Evolutionary conservation across 1,284 basidiomycete genomes (phyloP), one percentile per base, ranked within the genome.

Genomic region (Phlebopus sp.): DNA sequence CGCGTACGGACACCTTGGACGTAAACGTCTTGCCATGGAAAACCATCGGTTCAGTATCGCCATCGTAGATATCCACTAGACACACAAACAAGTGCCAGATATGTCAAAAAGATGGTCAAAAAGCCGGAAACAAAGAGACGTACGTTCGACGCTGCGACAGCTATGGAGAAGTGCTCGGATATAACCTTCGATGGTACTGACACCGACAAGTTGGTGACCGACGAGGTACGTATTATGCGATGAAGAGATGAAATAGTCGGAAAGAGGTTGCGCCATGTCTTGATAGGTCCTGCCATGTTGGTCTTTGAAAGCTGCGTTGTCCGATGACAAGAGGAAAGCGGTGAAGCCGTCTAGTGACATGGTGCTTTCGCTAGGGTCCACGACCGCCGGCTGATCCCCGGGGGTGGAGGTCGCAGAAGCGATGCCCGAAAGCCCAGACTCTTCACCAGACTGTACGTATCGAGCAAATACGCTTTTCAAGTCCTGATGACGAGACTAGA

Each of bases 151-250:
- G 49, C 89, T 92, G 15, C 96, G 81, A 58, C 95, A 97, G 25
- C 92, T 87, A 49, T 90, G 89, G 42, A 97, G 74, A 36, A 99
- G 73, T 0, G 95, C 95, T 0, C 96, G 81, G 52, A 97, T 93
- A 63, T 98, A 99, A 0, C 96, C 96, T 62, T 98, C 96, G 34
- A 96, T 85, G 0, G 96, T 97, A 53, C 91, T 94, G 46, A 89
- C 86, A 2, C 97, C 96, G 8, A 95, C 82, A 49, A 97, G 84
- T 63, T 99, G 97, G 56, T 93, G 84, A 0, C 95, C 95, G 10
- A 97, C 86, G 4, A 99, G 83, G 60, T 99, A 99, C 0, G 97
- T 99, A 60, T 99, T 99, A 64, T 99, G 97, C 27, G 92, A 96
- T 14, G 92, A 90, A 4, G 92, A 94, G 59, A 98, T 87, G 60